Base-by-base conservation (phyloP, 257 asterid genomes). In the Ocimum tenuiflorum region DNA sequence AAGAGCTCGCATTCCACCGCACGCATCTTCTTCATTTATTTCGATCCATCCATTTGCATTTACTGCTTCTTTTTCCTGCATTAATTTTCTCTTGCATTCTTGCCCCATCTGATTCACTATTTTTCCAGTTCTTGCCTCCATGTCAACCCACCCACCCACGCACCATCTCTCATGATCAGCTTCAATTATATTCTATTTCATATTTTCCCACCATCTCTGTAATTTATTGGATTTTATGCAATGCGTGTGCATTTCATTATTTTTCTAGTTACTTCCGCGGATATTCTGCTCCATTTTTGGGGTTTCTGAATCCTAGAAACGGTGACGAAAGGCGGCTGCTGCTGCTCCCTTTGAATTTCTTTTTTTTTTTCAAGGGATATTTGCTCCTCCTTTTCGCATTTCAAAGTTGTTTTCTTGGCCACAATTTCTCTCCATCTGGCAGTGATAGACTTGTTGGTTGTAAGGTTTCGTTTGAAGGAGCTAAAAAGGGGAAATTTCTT, bases 241-340 rank as follows among this genome's bases (percentile, higher is more conserved):
- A 2, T 7, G n/a, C 10, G 45, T 2, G 2, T 1, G 9, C 11
- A 36, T 8, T 38, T 31, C 42, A 2, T 38, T 38, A 38, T 38
- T 38, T 31, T 38, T 38, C 45, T 38, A 8, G 45, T 38, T 38
- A 38, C 1, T 38, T 31, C 13, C 43, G 43, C 43, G 43, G 43
- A 7, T 38, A 38, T 38, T 38, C 13, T 38, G 45, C n/a, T 38
- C 6, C n/a, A 8, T 8, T 38, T 38, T 17, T 35, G n/a, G n/a
- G 42, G 13, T 11, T 60, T 49, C 52, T 47, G 47, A 60, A 8
- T 54, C 69, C n/a, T 38, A 65, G 57, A 24, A 39, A 41, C 18
- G 68, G 19, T 65, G 75, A 46, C 49, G 50, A 51, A 23, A 65
- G 69, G 52, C 31, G 2, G 31, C 31, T 27, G 31, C 31, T 27